phyloP scores from a whole-genome alignment of 495 filamentous ascomycete genomes.

The Daldinia concentrica region DNA sequence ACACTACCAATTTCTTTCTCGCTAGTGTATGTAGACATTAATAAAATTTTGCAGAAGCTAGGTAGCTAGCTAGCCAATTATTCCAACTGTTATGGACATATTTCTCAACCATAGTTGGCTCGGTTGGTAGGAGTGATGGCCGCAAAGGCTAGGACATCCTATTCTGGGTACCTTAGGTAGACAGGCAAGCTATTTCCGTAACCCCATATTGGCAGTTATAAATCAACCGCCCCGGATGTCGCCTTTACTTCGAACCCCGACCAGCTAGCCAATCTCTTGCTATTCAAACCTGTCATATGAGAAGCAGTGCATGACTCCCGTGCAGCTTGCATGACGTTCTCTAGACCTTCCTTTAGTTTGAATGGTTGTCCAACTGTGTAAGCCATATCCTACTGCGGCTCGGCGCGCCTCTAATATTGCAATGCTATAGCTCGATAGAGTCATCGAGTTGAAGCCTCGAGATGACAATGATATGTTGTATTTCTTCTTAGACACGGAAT shows the following conservation, averaged over 20 bases:
- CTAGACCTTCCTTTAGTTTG: too few species aligned
- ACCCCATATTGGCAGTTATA: not conserved
- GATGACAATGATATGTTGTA: not conserved
- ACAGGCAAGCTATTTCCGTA: not conserved
- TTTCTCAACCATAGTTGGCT: not conserved
- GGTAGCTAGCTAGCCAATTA: not conserved
- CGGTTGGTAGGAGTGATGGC: not conserved
- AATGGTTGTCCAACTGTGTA: too few species aligned
- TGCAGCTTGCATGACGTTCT: too few species aligned
- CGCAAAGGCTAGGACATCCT: not conserved
- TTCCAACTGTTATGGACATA: not conserved
- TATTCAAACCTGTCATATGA: not conserved
- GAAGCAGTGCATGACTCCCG: not conserved
- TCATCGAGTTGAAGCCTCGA: not conserved
- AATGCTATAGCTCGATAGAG: too few species aligned
- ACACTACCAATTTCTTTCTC: not conserved
- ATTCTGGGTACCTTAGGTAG: not conserved
- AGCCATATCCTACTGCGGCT: too few species aligned
- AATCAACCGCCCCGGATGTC: not conserved
- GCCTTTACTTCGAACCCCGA: not conserved
- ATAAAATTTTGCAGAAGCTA: not conserved
- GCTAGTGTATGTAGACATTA: not conserved
- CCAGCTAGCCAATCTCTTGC: not conserved
- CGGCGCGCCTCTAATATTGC: too few species aligned
- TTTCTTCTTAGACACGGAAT: not conserved